Percentiles rank a stretch among this genome's conserved stretches.
phyloP scores from a whole-genome alignment of 345 rosid species.

The thale cress (Arabidopsis thaliana) region DNA sequence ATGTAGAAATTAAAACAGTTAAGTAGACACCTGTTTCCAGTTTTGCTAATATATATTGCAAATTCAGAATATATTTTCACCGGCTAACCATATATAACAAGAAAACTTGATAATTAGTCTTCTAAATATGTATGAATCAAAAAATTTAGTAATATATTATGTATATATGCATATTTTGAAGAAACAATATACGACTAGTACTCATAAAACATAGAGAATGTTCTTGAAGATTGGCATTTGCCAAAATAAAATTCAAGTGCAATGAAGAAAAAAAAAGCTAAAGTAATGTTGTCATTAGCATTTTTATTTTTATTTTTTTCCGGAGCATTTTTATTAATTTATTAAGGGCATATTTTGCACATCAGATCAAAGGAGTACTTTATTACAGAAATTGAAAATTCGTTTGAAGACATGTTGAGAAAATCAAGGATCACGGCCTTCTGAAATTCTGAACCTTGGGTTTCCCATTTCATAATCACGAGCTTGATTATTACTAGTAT shows the following conservation, averaged over 20 bases:
- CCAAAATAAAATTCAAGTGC: background rate
- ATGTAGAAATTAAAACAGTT: too few species aligned
- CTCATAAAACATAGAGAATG: too few species aligned
- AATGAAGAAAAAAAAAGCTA: conserved; percentile 1
- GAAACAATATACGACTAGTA: too few species aligned
- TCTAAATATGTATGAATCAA: too few species aligned
- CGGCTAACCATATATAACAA: too few species aligned
- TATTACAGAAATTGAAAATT: background rate
- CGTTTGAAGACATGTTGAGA: conserved; percentile 38
- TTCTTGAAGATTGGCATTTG: conserved; percentile 20
- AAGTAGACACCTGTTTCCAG: too few species aligned
- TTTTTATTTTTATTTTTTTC: too few species aligned
- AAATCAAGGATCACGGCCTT: conserved; percentile 47
- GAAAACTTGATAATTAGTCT: too few species aligned
- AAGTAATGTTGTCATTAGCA: background rate
- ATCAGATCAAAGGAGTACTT: background rate
- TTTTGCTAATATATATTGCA: too few species aligned
- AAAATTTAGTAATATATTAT: too few species aligned
- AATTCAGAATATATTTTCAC: too few species aligned
- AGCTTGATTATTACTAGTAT: conserved; percentile 34
- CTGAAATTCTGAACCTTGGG: conserved; percentile 40
- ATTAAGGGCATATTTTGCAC: background rate
- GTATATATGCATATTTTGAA: too few species aligned
- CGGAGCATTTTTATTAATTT: background rate
- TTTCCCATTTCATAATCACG: conserved; percentile 41